These are phyloP conservation scores for Rhytidiadelphus loreus DNA, from an alignment of 225 moss, liverwort and hornwort genomes.

Conservation along the genomic window DNA sequence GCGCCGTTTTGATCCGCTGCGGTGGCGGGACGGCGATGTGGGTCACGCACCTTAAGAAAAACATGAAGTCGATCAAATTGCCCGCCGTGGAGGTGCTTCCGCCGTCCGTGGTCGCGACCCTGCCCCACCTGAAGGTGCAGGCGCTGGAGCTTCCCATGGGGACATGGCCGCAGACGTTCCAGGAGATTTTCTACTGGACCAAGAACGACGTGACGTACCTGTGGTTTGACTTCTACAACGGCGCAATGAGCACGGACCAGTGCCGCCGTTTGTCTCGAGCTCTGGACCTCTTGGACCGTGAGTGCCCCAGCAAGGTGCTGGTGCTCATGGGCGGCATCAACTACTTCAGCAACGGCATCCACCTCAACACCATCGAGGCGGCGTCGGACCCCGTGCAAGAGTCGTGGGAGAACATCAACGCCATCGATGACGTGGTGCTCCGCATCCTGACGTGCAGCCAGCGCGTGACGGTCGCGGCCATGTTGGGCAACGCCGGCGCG, in stretches of 20 bases:
- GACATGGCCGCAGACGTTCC: slow-evolving; percentile 23
- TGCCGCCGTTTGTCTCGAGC: slow-evolving; percentile 13
- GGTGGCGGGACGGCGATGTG: slow-evolving; percentile 28
- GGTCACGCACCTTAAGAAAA: slow-evolving; percentile 29
- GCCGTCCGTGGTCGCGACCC: neutral
- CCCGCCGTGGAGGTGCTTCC: slow-evolving; percentile 16
- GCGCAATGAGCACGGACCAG: slow-evolving; percentile 53
- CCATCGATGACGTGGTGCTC: slow-evolving; percentile 37
- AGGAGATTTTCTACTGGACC: slow-evolving; percentile 47
- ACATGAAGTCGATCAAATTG: slow-evolving; percentile 29
- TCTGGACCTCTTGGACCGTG: slow-evolving; percentile 10
- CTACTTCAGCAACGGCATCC: slow-evolving; percentile 55
- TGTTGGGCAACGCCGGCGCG: slow-evolving; percentile 36
- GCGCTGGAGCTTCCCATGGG: slow-evolving; percentile 10
- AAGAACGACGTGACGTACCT: slow-evolving; percentile 29
- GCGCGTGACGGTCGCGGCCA: slow-evolving; percentile 24
- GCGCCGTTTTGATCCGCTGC: slow-evolving; percentile 31
- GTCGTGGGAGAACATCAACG: slow-evolving; percentile 54
- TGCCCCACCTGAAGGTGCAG: neutral
- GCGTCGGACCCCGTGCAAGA: slow-evolving; percentile 8
- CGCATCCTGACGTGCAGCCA: slow-evolving; percentile 8
- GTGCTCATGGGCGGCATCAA: slow-evolving; percentile 44
- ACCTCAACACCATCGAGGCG: slow-evolving; percentile 51
- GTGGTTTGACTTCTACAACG: slow-evolving; percentile 67
- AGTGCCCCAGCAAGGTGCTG: slow-evolving; percentile 5